A percentile compares a stretch with the other conserved stretches of the same genome.
phyloP scores from a whole-genome alignment of 352 stramenopile genomes.

The Globisporangium cederbergense region DNA sequence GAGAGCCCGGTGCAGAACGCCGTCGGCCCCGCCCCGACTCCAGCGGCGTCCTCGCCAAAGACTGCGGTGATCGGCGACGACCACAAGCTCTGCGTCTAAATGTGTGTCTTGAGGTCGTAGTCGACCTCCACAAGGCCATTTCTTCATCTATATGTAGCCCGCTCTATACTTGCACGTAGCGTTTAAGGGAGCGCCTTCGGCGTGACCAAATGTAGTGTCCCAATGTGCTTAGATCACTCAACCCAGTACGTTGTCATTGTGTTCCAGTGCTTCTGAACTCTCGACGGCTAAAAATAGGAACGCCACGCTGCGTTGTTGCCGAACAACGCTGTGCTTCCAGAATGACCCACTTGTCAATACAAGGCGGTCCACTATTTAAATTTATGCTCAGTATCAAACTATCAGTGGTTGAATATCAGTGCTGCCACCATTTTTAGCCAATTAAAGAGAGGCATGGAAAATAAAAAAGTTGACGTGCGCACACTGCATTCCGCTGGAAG shows the following conservation, averaged over 20 bases:
- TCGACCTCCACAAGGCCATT: not conserved
- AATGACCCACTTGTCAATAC: not conserved
- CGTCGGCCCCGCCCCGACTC: conserved; percentile 9
- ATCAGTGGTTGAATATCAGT: not conserved
- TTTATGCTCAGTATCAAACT: not conserved
- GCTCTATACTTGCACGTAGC: not conserved
- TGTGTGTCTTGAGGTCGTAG: not conserved
- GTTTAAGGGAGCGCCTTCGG: not conserved
- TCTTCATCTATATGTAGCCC: not conserved
- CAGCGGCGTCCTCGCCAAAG: conserved; percentile 11
- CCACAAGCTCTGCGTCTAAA: conserved; percentile 17
- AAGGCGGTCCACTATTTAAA: not conserved
- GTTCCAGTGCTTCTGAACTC: too few relatives aligned
- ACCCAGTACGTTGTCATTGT: not conserved
- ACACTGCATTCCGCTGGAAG: not conserved
- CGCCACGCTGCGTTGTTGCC: not conserved
- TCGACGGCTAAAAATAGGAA: not conserved
- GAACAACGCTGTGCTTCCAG: conserved; percentile 3
- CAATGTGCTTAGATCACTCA: not conserved
- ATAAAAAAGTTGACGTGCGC: conserved; percentile 5
- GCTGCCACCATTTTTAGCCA: not conserved
- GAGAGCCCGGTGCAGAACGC: conserved; percentile 10
- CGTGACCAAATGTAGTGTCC: not conserved
- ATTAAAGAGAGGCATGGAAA: not conserved
- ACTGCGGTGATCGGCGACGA: conserved; percentile 6